phyloP scores from a whole-genome alignment of 2,329 filamentous ascomycete genomes.

The Fusarium annulatum region DNA sequence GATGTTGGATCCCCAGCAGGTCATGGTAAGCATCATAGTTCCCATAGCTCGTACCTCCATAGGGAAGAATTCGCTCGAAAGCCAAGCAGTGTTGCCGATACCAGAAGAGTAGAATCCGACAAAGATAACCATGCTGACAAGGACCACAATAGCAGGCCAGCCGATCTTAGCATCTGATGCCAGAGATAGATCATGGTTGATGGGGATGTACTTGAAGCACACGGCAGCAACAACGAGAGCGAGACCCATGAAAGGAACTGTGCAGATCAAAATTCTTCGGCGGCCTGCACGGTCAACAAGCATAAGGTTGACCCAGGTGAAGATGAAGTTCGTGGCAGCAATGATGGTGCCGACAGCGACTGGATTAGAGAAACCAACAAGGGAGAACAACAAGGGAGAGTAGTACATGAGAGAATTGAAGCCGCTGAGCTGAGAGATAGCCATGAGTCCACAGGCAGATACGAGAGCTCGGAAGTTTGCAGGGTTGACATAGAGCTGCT shows the following conservation, averaged over 20 bases:
- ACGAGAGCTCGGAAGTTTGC: slow-evolving; percentile 59
- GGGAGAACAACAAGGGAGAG: slow-evolving; percentile 59
- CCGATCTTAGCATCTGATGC: slow-evolving; percentile 45
- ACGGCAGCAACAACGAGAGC: slow-evolving; percentile 56
- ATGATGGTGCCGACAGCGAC: slow-evolving; percentile 59
- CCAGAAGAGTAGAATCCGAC: slow-evolving; percentile 54
- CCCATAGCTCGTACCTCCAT: slow-evolving; percentile 60
- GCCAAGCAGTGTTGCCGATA: slow-evolving; percentile 60
- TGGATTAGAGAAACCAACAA: slow-evolving; percentile 62
- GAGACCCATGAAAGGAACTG: slow-evolving; percentile 57
- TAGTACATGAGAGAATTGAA: slow-evolving; percentile 66
- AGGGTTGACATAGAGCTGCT: slow-evolving; percentile 58
- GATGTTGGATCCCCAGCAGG: slow-evolving; percentile 60
- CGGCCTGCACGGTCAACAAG: slow-evolving; percentile 59
- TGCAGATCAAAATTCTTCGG: slow-evolving; percentile 56
- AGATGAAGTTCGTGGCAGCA: slow-evolving; percentile 60
- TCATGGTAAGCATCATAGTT: slow-evolving; percentile 61
- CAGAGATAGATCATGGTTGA: slow-evolving; percentile 55
- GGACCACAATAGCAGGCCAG: slow-evolving; percentile 55
- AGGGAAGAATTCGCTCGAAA: slow-evolving; percentile 59
- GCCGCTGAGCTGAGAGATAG: slow-evolving; percentile 61
- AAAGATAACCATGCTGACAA: slow-evolving; percentile 49
- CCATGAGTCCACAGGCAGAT: slow-evolving; percentile 63
- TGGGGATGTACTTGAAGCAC: slow-evolving; percentile 55
- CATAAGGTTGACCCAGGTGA: slow-evolving; percentile 60